These are phyloP conservation scores for Saccharum officinarum DNA, from an alignment of 176 grass and related monocot species.

Conservation along the genomic window DNA sequence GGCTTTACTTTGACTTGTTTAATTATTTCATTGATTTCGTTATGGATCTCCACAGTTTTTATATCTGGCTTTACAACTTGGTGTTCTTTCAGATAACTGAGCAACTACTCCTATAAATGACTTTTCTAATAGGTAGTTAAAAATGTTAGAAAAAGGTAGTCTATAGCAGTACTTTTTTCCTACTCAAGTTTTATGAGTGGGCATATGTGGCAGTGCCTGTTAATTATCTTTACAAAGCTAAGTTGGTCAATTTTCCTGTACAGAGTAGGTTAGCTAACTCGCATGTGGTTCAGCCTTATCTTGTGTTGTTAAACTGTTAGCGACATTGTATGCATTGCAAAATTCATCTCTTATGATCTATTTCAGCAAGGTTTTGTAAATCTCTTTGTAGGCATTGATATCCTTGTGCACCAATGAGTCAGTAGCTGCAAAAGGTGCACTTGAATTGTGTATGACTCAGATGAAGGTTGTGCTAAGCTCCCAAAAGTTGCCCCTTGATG, in stretches of 20 bases:
- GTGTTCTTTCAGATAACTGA: not conserved
- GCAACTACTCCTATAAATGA: not conserved
- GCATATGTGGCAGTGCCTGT: not conserved
- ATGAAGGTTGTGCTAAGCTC: constrained; percentile 90
- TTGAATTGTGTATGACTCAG: constrained; percentile 76
- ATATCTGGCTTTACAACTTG: not conserved
- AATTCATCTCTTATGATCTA: constrained; percentile 15
- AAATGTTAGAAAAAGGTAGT: not conserved
- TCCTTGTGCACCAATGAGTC: constrained; percentile 83
- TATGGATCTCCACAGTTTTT: not conserved
- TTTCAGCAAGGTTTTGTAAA: constrained; percentile 33
- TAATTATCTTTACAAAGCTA: not conserved
- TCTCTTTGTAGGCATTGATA: constrained; percentile 80
- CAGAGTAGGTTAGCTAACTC: not conserved
- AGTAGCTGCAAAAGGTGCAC: constrained; percentile 84
- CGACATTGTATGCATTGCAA: not conserved
- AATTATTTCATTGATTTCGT: not conserved
- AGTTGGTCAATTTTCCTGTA: not conserved
- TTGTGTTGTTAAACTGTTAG: not conserved
- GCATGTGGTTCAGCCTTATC: not conserved
- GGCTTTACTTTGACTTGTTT: not conserved
- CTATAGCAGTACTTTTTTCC: not conserved
- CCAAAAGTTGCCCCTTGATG: constrained; percentile 68
- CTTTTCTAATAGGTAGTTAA: not conserved
- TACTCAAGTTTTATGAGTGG: not conserved